Evolutionary conservation across 805 yeast genomes (phyloP).

Genomic region (Pichia ethanolica): DNA sequence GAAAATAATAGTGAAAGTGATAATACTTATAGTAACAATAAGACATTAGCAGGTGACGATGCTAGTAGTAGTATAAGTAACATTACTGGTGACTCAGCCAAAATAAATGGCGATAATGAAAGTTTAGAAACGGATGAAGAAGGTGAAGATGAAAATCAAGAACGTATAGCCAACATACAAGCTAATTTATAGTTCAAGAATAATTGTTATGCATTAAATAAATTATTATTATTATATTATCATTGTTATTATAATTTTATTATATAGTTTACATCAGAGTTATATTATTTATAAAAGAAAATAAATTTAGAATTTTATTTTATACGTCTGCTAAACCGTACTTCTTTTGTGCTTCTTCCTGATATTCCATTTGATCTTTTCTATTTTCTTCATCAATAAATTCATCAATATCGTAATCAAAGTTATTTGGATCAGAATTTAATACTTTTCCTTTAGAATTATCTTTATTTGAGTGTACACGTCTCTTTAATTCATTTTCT

Average conservation of each 20-base stretch:
- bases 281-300: background rate
- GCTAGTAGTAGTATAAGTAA: background rate
- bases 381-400: conserved; percentile 32
- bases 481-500: conserved; percentile 15
- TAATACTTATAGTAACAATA: background rate
- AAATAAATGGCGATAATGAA: background rate
- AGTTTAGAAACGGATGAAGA: too few species aligned
- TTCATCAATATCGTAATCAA: conserved; percentile 42
- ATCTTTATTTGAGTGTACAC: conserved; percentile 10
- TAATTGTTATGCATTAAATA: background rate
- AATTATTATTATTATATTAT: background rate
- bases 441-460: background rate
- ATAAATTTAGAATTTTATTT: background rate
- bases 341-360: background rate
- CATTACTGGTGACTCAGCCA: background rate
- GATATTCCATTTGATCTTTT: conserved; percentile 14
- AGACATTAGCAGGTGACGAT: background rate
- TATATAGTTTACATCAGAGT: too few species aligned
- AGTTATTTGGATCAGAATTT: conserved; percentile 34
- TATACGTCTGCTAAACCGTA: conserved; percentile 6
- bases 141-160: conserved; percentile 1
- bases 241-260: background rate
- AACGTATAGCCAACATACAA: conserved; percentile 5
- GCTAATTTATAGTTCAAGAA: conserved; percentile 7
- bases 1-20: background rate